phyloP scores from a whole-genome alignment of 106 monocot genomes.

The Acanthochlamys bracteata region DNA sequence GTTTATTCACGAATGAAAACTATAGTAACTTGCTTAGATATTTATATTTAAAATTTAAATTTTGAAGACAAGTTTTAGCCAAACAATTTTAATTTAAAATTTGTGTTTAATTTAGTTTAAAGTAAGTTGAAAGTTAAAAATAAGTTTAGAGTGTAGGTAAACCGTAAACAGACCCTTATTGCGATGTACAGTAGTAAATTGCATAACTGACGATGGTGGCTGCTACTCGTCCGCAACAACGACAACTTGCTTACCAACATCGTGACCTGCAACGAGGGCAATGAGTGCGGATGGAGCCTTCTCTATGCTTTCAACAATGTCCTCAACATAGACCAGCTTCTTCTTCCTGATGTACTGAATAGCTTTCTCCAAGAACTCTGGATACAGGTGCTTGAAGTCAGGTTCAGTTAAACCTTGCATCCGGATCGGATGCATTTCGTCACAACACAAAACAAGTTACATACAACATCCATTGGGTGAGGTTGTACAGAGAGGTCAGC shows the following conservation, averaged over 20 bases:
- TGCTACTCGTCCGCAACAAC: constrained; percentile 25
- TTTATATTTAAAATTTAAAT: too few species aligned
- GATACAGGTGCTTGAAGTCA: constrained; percentile 27
- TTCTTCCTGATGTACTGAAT: constrained; percentile 32
- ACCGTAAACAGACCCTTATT: too few species aligned
- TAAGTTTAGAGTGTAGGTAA: too few species aligned
- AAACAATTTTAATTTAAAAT: too few species aligned
- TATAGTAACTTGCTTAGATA: too few species aligned
- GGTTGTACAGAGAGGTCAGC: constrained; percentile 40
- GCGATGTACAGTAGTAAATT: not conserved
- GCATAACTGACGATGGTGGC: not conserved
- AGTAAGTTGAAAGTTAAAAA: too few species aligned
- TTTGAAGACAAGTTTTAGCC: too few species aligned
- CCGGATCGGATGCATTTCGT: constrained; percentile 24
- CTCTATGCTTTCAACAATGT: constrained; percentile 35
- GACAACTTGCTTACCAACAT: constrained; percentile 52
- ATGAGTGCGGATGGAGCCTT: constrained; percentile 43
- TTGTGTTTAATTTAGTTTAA: too few species aligned
- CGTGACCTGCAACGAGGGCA: constrained; percentile 34
- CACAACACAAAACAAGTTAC: constrained; percentile 22
- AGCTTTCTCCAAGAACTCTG: constrained; percentile 23
- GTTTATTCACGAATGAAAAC: too few species aligned
- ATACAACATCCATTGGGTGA: constrained; percentile 16
- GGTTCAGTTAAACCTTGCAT: constrained; percentile 36
- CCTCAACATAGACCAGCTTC: constrained; percentile 35